phyloP scores from a whole-genome alignment of 495 filamentous ascomycete genomes.

The Geopyxis carbonaria region DNA sequence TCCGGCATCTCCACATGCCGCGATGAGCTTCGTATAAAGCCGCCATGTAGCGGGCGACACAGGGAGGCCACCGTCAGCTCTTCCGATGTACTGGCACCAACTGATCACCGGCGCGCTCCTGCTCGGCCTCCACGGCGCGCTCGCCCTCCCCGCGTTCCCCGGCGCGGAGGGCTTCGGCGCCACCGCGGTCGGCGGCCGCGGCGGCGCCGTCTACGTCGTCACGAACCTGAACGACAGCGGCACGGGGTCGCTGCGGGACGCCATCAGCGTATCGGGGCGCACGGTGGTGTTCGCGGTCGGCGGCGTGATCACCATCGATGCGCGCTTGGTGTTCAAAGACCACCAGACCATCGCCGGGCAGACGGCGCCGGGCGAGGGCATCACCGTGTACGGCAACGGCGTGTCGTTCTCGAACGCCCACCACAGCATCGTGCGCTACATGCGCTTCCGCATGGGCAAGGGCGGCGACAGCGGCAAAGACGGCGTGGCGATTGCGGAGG shows the following conservation, averaged over 20 bases:
- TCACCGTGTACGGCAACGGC: conserved; percentile 26
- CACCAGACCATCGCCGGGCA: conserved; percentile 29
- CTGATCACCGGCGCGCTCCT: too few relatives aligned
- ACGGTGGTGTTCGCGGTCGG: conserved; percentile 29
- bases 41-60: too few relatives aligned
- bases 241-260: conserved; percentile 29
- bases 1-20: too few relatives aligned
- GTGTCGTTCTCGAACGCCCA: conserved; percentile 26
- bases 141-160: conserved; percentile 25
- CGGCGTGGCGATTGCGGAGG: conserved; percentile 27
- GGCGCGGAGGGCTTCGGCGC: conserved; percentile 30
- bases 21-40: too few relatives aligned
- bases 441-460: conserved; percentile 29
- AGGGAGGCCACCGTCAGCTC: too few relatives aligned
- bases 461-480: conserved; percentile 28
- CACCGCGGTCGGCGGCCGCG: conserved; percentile 27
- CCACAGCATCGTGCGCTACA: conserved; percentile 29
- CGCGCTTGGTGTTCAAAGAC: conserved; percentile 25
- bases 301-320: conserved; percentile 26
- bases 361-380: conserved; percentile 28
- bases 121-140: conserved; percentile 9
- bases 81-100: too few relatives aligned
- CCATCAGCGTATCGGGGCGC: conserved; percentile 26
- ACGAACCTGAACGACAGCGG: conserved; percentile 29
- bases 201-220: conserved; percentile 27